Conservation (phyloP, 495 filamentous ascomycete species). For the Aspergillus sclerotiicarbonarius region DNA sequence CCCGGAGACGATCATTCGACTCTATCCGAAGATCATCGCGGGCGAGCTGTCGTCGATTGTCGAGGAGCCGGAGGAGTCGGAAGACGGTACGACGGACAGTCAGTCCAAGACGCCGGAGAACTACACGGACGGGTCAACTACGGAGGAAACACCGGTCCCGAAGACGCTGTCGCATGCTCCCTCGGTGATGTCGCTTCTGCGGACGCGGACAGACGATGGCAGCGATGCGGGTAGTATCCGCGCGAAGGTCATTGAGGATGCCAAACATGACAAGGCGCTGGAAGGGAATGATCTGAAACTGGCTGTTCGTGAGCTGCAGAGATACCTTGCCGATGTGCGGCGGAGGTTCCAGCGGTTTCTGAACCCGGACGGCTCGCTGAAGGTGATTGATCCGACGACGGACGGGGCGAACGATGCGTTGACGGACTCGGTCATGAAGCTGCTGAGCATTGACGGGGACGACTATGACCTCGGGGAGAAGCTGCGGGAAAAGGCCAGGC, state of each 20-base stretch:
- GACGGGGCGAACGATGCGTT: slow-evolving; percentile 54
- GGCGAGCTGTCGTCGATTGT: slow-evolving; percentile 67
- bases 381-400: slow-evolving; percentile 49
- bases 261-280: slow-evolving; percentile 33
- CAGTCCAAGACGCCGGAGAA: slow-evolving; percentile 23
- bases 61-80: slow-evolving; percentile 52
- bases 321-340: slow-evolving; percentile 81
- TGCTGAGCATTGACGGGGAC: slow-evolving; percentile 35
- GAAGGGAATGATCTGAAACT: slow-evolving; percentile 78
- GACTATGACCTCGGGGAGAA: slow-evolving; percentile 66
- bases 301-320: slow-evolving; percentile 76
- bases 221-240: slow-evolving; percentile 49
- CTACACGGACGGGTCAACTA: slow-evolving; percentile 14
- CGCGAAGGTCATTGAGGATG: slow-evolving; percentile 28
- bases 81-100: slow-evolving; percentile 27
- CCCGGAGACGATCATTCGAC: slow-evolving; percentile 79
- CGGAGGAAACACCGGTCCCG: slow-evolving; percentile 20
- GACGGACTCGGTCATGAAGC: slow-evolving; percentile 39
- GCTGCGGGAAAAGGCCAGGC: slow-evolving; percentile 68
- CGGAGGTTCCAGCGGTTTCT: slow-evolving; percentile 78
- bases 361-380: slow-evolving; percentile 71
- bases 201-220: slow-evolving; percentile 35
- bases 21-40: slow-evolving; percentile 82
- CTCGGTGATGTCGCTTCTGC: slow-evolving; percentile 61
- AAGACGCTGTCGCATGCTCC: slow-evolving; percentile 34